phyloP scores from a whole-genome alignment of 1,139 yeast genomes.

The Hemisphaericaspora lyxosophila region DNA sequence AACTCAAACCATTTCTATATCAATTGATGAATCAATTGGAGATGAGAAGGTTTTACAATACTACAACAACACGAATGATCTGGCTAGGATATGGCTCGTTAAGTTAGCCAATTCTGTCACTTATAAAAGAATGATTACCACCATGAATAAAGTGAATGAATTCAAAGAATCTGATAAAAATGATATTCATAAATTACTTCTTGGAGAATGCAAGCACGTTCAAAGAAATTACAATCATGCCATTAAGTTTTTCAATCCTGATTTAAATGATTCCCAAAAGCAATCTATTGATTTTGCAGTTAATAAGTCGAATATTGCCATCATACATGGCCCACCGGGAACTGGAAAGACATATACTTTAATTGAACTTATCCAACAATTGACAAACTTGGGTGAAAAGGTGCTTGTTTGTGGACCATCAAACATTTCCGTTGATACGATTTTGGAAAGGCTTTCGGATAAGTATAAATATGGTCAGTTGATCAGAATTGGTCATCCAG shows the following conservation, averaged over 20 bases:
- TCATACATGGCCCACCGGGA: conserved; percentile 53
- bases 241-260: conserved; percentile 43
- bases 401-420: conserved; percentile 94
- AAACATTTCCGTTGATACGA: conserved; percentile 91
- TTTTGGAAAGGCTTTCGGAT: conserved; percentile 70
- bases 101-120: conserved; percentile 70
- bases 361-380: conserved; percentile 79
- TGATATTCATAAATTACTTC: conserved; percentile 42
- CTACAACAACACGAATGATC: conserved; percentile 44
- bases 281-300: conserved; percentile 43
- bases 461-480: conserved; percentile 37
- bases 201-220: conserved; percentile 41
- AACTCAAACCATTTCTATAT: conserved; percentile 48
- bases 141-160: conserved; percentile 68
- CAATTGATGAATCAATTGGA: conserved; percentile 50
- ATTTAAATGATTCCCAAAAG: conserved; percentile 68
- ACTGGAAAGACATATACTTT: conserved; percentile 74
- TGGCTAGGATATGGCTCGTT: conserved; percentile 56
- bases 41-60: conserved; percentile 47
- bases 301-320: conserved; percentile 40
- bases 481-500: conserved; percentile 90
- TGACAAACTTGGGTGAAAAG: conserved; percentile 59
- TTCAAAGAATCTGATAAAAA: conserved; percentile 32
- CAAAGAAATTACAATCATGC: conserved; percentile 14
- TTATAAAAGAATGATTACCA: conserved; percentile 76